Conservation (phyloP, 306 rosid genomes). For the Malus sylvestris region DNA sequence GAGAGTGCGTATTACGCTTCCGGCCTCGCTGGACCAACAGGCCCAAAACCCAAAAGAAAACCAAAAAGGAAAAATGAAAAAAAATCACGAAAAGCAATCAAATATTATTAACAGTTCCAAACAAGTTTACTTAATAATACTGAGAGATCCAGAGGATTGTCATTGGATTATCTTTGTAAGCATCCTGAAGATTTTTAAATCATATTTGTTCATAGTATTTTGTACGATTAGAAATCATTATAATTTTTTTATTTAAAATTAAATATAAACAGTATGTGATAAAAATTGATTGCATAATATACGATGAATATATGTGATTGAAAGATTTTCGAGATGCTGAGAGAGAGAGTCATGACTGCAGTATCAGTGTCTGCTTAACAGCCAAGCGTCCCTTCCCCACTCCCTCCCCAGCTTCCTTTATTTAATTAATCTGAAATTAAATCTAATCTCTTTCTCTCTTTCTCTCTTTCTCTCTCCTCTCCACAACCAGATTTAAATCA, state of each 20-base stretch:
- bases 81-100: neutral
- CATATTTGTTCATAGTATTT: accelerated
- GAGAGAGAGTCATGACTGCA: neutral
- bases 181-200: no score
- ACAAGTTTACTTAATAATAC: neutral
- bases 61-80: neutral
- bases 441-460: slow-evolving; percentile 18
- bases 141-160: no score
- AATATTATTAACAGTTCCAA: neutral
- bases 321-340: no score
- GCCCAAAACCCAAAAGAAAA: neutral
- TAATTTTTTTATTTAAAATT: no score
- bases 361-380: slow-evolving; percentile 35
- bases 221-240: accelerated
- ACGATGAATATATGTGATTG: no score
- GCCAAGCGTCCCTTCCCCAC: slow-evolving; percentile 21
- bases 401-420: neutral
- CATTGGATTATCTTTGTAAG: no score
- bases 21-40: neutral
- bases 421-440: slow-evolving; percentile 7
- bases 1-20: slow-evolving; percentile 42
- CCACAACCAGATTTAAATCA: slow-evolving; percentile 47
- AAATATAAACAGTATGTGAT: accelerated
- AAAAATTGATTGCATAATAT: no score
- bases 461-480: slow-evolving; percentile 7